A percentile compares a stretch with the other conserved stretches of the same genome.
phyloP scores from a whole-genome alignment of 768 basidiomycete species.

The Phanerodontia chrysosporium region DNA sequence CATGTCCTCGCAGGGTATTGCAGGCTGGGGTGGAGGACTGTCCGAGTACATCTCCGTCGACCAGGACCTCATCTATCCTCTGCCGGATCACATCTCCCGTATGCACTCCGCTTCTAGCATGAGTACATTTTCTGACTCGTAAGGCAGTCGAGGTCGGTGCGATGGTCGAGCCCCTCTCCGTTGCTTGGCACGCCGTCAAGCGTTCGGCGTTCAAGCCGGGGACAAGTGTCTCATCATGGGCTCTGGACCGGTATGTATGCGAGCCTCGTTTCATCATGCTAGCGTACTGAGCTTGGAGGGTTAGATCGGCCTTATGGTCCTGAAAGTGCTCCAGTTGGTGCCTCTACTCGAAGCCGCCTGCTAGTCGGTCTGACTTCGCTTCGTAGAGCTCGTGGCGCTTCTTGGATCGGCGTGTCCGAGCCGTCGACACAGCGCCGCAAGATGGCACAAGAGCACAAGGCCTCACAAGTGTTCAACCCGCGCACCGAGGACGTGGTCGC shows the following conservation, averaged over 20 bases:
- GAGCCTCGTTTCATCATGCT: neutral
- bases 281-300: neutral
- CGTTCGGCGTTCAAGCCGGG: slow-evolving; percentile 34
- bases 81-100: slow-evolving; percentile 37
- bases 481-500: slow-evolving; percentile 23
- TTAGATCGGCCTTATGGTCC: slow-evolving; percentile 20
- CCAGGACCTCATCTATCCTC: slow-evolving; percentile 31
- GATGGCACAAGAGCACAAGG: slow-evolving; percentile 34
- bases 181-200: slow-evolving; percentile 43
- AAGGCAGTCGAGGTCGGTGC: slow-evolving; percentile 42
- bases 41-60: slow-evolving; percentile 37
- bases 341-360: neutral
- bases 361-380: neutral
- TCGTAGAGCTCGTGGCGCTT: slow-evolving; percentile 22
- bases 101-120: slow-evolving; percentile 12
- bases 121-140: neutral
- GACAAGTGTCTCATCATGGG: slow-evolving; percentile 39
- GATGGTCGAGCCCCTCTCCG: slow-evolving; percentile 43
- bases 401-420: slow-evolving; percentile 37
- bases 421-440: slow-evolving; percentile 35
- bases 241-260: slow-evolving; percentile 38
- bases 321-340: slow-evolving; percentile 14
- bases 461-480: slow-evolving; percentile 36
- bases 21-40: slow-evolving; percentile 39
- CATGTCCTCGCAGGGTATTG: slow-evolving; percentile 29